phyloP scores from a whole-genome alignment of 257 asterid species.

The Petunia axillaris region DNA sequence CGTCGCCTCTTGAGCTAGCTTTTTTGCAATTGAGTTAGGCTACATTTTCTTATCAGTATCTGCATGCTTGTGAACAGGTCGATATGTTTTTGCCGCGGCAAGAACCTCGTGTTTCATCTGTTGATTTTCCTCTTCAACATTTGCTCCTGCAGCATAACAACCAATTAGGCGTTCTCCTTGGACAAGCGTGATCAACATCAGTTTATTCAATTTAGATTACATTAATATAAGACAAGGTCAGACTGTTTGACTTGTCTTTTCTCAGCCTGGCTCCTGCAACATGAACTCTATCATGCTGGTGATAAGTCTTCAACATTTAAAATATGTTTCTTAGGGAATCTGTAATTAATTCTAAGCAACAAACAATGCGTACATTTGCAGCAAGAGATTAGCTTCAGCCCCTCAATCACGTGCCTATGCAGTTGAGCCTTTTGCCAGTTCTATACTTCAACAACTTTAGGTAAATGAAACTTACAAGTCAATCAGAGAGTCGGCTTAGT shows the following conservation, averaged over 20 bases:
- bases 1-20: too few relatives aligned
- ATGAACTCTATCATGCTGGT: slow-evolving; percentile 22
- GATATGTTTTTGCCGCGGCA: neutral
- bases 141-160: neutral
- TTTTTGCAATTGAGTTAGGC: too few relatives aligned
- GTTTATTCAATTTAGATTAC: neutral
- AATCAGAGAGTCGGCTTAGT: neutral
- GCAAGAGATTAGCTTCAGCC: slow-evolving; percentile 34
- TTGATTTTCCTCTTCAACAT: neutral
- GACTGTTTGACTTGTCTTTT: slow-evolving; percentile 22
- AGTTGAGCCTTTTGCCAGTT: slow-evolving; percentile 7
- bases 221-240: slow-evolving; percentile 6
- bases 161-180: neutral
- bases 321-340: slow-evolving; percentile 34
- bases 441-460: neutral
- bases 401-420: slow-evolving; percentile 25
- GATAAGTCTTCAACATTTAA: slow-evolving; percentile 13
- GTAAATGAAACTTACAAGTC: neutral
- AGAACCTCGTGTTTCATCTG: slow-evolving; percentile 13
- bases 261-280: slow-evolving; percentile 21
- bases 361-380: slow-evolving; percentile 37
- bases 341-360: slow-evolving; percentile 33
- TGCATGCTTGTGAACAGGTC: neutral
- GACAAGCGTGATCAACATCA: neutral
- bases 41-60: too few relatives aligned